A percentile compares a stretch with the other conserved stretches of the same genome.
phyloP scores from a whole-genome alignment of 108 stramenopile genomes.

The Skeletonema marinoi region DNA sequence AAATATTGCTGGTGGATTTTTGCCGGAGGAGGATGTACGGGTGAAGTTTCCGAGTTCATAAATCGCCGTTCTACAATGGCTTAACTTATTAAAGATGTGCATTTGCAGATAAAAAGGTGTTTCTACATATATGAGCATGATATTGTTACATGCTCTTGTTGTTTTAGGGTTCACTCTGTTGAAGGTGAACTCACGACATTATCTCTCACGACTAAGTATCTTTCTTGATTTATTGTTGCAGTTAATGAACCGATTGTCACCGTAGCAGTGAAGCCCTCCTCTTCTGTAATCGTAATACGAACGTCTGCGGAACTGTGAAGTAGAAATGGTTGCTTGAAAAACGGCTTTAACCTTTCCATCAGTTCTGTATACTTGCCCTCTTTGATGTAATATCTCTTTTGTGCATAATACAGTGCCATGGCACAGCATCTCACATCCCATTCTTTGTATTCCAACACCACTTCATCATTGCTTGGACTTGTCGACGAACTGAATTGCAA shows the following conservation, averaged over 20 bases:
- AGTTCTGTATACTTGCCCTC: slow-evolving; percentile 28
- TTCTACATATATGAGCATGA: neutral
- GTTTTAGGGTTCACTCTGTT: neutral
- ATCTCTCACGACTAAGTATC: slow-evolving; percentile 24
- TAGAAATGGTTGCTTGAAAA: slow-evolving; percentile 17
- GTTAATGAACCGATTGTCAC: slow-evolving; percentile 11
- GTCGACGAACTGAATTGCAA: slow-evolving; percentile 20
- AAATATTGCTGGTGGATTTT: slow-evolving; percentile 81
- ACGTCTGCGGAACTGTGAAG: slow-evolving; percentile 24
- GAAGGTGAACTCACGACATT: neutral
- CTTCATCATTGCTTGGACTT: slow-evolving; percentile 17
- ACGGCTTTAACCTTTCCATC: slow-evolving; percentile 28
- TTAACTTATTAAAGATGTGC: slow-evolving; percentile 30
- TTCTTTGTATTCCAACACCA: slow-evolving; percentile 29
- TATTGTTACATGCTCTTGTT: neutral
- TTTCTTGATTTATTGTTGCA: slow-evolving; percentile 42
- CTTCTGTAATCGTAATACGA: slow-evolving; percentile 10
- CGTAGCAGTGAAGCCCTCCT: slow-evolving; percentile 30
- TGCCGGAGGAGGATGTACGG: slow-evolving; percentile 85
- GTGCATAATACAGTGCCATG: slow-evolving; percentile 88
- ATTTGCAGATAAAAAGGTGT: slow-evolving; percentile 5
- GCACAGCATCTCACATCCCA: slow-evolving; percentile 80
- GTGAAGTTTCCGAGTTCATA: slow-evolving; percentile 87
- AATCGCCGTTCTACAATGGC: slow-evolving; percentile 19
- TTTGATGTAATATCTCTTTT: slow-evolving; percentile 41